A percentile compares a stretch with the other conserved stretches of the same genome.
Evolutionary conservation across 192 early-diverging fungal genomes (phyloP).

Genomic region (Backusella psychrophila): DNA sequence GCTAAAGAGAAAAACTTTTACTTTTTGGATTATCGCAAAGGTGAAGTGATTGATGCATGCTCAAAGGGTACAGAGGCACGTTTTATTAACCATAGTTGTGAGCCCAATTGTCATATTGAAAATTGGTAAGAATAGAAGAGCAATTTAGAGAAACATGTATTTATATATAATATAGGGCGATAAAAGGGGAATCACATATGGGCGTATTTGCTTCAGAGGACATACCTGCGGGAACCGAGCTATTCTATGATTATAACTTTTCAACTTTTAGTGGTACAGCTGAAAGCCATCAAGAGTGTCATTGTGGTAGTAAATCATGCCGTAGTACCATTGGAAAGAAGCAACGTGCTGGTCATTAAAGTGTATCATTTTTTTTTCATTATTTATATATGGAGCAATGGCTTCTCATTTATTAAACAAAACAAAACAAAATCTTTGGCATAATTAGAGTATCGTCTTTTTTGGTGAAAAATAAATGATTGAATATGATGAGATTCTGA

Average conservation of each 20-base stretch:
- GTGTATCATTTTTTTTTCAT: neutral
- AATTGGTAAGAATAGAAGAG: constrained; percentile 62
- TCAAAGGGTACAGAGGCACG: constrained; percentile 76
- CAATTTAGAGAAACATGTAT: no score
- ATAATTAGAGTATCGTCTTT: no score
- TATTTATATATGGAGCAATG: no score
- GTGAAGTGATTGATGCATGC: constrained; percentile 79
- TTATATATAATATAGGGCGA: constrained; percentile 31
- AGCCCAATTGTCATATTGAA: constrained; percentile 87
- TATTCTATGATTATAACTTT: constrained; percentile 89
- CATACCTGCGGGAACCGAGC: constrained; percentile 62
- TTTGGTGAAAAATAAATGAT: no score
- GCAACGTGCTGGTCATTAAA: constrained; percentile 1
- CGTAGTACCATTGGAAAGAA: constrained; percentile 60
- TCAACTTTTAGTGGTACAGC: constrained; percentile 58
- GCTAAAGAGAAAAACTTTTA: constrained; percentile 66
- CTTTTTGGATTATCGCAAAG: constrained; percentile 71
- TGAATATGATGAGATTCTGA: no score
- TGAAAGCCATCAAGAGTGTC: constrained; percentile 59
- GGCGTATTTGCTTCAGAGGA: constrained; percentile 74
- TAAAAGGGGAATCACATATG: constrained; percentile 69
- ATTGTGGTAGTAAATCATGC: constrained; percentile 67
- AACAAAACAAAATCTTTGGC: no score
- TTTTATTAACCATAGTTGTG: constrained; percentile 84
- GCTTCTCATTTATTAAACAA: no score